Evolutionary conservation across 306 rosid genomes (phyloP), one percentile per base, ranked within the genome.

Genomic region (Casuarina cunninghamiana): DNA sequence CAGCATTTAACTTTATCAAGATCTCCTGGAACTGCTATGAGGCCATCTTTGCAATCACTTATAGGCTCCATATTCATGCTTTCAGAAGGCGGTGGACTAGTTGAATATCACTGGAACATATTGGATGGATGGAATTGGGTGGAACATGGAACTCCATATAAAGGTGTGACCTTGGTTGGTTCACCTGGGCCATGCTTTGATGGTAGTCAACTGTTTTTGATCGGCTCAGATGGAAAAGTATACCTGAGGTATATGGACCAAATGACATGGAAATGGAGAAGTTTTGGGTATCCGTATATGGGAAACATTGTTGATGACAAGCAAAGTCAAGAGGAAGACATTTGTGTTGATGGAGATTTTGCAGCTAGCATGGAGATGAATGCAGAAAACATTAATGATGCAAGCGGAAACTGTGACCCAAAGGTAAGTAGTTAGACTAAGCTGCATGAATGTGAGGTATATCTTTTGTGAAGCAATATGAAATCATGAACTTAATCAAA

Each of bases 91-190:
- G 97, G 98, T 45, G 96, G 97, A 11, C 92, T 94, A 46, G 91
- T 94, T 75, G 98, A 94, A 72, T 94, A 92, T 72, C 87, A 89
- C 10, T 94, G 98, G 98, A 87, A 83, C 51, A 37, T 90, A 63
- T 78, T 87, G 84, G 80, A 89, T 21, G 95, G 94, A 46, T 94
- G 98, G 98, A 89, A 88, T 42, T 94, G 98, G 98, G 85, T 94
- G 44, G 98, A 94, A 68, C 98, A 94, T 80, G 98, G 98, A 77
- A 87, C 89, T 75, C 98, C 98, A 21, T 75, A 86, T 83, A 88
- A 81, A 76, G 97, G 86, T 68, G 95, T 90, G 44, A 86, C 84
- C 17, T 74, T 94, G 53, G 82, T 87, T 72, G 90, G 89, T 54
- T 85, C 94, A 54, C 91, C 96, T 3, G 96, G 98, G 51, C 98